Conservation (phyloP, 441 rosid species). For the Flueggea neowawraea region DNA sequence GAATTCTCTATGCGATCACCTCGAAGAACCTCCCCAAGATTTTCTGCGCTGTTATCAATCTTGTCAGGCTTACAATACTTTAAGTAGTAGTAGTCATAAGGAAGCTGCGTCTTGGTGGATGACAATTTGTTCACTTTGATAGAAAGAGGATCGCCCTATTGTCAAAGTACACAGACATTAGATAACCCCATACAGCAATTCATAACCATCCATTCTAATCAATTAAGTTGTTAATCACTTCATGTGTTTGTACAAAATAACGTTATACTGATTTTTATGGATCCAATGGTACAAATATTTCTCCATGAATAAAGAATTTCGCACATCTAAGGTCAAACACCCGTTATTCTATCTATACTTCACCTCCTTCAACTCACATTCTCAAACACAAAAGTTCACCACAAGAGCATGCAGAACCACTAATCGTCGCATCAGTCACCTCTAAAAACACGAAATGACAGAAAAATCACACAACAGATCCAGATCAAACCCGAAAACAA, state of each 20-base stretch:
- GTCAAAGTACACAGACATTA: neutral
- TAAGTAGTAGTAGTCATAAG: slow-evolving; percentile 88
- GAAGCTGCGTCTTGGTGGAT: slow-evolving; percentile 94
- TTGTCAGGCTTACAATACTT: slow-evolving; percentile 74
- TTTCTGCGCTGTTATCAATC: slow-evolving; percentile 81
- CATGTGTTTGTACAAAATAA: too few species aligned
- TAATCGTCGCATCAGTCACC: neutral
- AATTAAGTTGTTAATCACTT: too few species aligned
- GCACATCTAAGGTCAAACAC: too few species aligned
- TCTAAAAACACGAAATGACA: neutral
- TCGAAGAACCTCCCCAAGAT: slow-evolving; percentile 95
- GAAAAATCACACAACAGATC: neutral
- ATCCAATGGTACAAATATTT: too few species aligned
- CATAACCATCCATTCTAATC: too few species aligned
- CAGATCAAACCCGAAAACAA: neutral
- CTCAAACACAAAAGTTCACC: too few species aligned
- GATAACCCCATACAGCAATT: too few species aligned
- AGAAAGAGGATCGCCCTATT: slow-evolving; percentile 52
- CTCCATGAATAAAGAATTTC: too few species aligned
- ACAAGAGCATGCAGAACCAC: too few species aligned
- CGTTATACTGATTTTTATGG: too few species aligned
- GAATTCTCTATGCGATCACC: slow-evolving; percentile 99
- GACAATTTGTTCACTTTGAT: slow-evolving; percentile 97
- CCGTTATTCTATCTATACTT: too few species aligned
- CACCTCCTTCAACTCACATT: too few species aligned